Conservation (phyloP, 2,329 filamentous ascomycete species). For the Gnomoniopsis sp. region DNA sequence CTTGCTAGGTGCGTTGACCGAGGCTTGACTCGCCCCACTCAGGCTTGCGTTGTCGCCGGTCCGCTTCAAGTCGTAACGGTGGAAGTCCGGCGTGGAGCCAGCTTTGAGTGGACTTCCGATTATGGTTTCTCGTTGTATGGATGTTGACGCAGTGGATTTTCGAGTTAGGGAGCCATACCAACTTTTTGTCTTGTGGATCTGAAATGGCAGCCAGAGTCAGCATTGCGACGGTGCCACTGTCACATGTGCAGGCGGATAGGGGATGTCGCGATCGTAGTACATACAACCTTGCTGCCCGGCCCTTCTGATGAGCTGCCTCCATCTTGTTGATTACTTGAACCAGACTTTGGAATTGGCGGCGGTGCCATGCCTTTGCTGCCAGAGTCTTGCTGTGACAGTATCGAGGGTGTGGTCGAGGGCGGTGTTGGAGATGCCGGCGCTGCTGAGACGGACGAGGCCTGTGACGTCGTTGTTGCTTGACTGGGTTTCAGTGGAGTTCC, state of each 20-base stretch:
- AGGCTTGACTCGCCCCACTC: constrained; percentile 28
- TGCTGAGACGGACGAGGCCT: constrained; percentile 12
- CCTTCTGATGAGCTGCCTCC: not conserved
- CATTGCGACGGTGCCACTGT: not conserved
- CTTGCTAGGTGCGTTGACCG: constrained; percentile 28
- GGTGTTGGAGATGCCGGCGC: constrained; percentile 9
- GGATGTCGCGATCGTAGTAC: not conserved
- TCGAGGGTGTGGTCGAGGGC: constrained; percentile 1
- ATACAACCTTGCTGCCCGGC: constrained; percentile 10
- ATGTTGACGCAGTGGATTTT: constrained; percentile 58
- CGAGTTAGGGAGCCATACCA: constrained; percentile 64
- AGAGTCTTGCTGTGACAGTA: not conserved
- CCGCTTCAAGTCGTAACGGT: constrained; percentile 47
- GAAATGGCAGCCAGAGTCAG: constrained; percentile 3
- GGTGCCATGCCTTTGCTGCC: constrained; percentile 3
- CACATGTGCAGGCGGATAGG: not conserved
- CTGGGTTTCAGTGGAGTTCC: constrained; percentile 21
- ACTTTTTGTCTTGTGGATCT: constrained; percentile 52
- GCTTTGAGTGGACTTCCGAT: constrained; percentile 52
- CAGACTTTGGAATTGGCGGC: constrained; percentile 1
- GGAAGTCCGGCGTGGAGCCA: constrained; percentile 44
- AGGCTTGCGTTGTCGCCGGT: constrained; percentile 27
- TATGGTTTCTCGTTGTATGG: constrained; percentile 59
- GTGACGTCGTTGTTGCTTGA: constrained; percentile 16
- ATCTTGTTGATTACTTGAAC: constrained; percentile 9